Base-by-base conservation (phyloP, 805 yeast species). In the Kluyveromyces lactis region DNA sequence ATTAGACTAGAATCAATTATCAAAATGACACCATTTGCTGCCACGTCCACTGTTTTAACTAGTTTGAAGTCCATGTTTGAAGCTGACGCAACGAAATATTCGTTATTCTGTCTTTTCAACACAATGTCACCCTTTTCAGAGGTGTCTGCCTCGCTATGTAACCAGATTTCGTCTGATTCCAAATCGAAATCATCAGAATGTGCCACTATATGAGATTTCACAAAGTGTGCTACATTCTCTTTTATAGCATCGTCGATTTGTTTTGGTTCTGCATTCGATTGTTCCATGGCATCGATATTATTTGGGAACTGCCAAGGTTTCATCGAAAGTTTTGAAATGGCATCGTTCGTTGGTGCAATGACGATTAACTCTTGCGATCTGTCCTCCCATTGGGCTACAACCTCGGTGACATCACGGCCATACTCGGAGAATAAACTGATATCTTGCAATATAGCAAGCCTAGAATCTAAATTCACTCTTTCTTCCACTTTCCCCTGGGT, bases 221-320 rank as follows among this genome's bases (percentile, higher is more conserved):
- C 69, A 49, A 82, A 86, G 43, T 65, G 64, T 39, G 69, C 58
- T 26, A 81, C 58, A 56, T 86, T 86, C 12, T 63, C 51, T 16
- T 63, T 55, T 4, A 77, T 69, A 0, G 70, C 62, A 23, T 63
- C 58, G 40, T 79, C 86, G 33, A 71, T 69, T 17, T 67, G 65
- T 35, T 58, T 55, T 27, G 69, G 70, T 18, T 58, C 52, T 17
- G 53, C 51, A 1, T 56, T 55, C 5, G 27, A 24, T 8, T 41
- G 16, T 39, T 53, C 60, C 33, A 55, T 31, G 4, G 27, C 35
- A 17, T 66, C 66, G 12, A 75, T 64, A 4, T 65, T 50, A 6
- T 53, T 56, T 0, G 95, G 95, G 58, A 81, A 86, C 53, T 81
- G 80, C 95, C 95, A 86, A 16, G 95, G 95, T 56, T 85, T 86